A percentile compares a stretch with the other conserved stretches of the same genome.
Conservation (phyloP, 148 eudicot genomes). For the Chenopodium album region DNA sequence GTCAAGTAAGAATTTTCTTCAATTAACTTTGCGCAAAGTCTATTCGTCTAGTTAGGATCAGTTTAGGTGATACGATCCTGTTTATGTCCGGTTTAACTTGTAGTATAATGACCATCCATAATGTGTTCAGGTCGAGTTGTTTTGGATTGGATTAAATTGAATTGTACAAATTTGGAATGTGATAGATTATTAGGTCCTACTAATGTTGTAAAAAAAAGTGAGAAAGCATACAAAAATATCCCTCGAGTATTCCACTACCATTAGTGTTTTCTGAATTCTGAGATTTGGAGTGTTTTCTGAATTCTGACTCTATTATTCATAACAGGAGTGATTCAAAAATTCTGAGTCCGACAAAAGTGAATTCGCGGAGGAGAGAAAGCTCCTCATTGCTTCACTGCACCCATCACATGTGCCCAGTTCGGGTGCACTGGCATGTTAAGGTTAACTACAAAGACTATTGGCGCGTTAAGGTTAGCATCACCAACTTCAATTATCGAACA, state of each 20-base stretch:
- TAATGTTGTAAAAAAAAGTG: too few relatives aligned
- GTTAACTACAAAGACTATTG: constrained; percentile 82
- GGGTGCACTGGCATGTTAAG: constrained; percentile 95
- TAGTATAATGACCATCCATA: too few relatives aligned
- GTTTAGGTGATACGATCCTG: too few relatives aligned
- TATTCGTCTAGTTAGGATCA: too few relatives aligned
- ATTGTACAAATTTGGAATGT: too few relatives aligned
- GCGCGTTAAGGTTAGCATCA: constrained; percentile 78
- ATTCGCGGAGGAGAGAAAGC: constrained; percentile 56
- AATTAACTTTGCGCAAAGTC: too few relatives aligned
- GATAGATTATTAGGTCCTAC: too few relatives aligned
- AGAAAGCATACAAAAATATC: too few relatives aligned
- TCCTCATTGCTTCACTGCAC: constrained; percentile 76
- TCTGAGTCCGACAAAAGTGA: constrained; percentile 47
- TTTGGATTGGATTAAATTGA: too few relatives aligned
- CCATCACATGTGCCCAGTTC: constrained; percentile 87
- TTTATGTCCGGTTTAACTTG: too few relatives aligned
- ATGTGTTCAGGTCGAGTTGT: too few relatives aligned
- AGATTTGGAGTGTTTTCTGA: neutral
- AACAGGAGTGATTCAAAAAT: constrained; percentile 70
- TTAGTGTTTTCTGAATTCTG: neutral
- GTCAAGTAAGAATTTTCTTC: constrained; percentile 48
- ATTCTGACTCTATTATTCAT: neutral
- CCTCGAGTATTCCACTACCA: too few relatives aligned
- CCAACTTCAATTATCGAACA: constrained; percentile 78